Conservation (phyloP, 495 filamentous ascomycete species). For the Margaritispora aquatica region DNA sequence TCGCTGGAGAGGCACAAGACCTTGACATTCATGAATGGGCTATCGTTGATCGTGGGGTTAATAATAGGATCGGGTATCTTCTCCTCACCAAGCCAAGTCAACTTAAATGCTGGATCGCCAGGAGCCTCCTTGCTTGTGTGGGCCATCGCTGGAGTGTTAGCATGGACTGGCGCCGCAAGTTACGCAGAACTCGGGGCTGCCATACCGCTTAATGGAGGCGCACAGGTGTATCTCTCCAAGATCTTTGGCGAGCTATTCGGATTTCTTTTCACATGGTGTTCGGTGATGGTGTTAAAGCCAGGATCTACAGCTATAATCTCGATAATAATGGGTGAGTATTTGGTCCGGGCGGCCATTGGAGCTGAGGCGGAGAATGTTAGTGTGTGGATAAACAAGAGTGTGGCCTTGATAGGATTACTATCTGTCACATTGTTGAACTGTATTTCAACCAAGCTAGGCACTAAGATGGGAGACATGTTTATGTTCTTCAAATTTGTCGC, state of each 20-base stretch:
- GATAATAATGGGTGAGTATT: conserved; percentile 96
- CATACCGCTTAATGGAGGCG: conserved; percentile 90
- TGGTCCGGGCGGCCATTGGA: conserved; percentile 78
- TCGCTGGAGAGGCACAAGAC: conserved; percentile 93
- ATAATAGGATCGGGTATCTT: conserved; percentile 99
- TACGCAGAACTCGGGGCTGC: conserved; percentile 96
- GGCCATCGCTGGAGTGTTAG: conserved; percentile 81
- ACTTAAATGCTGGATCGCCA: conserved; percentile 84
- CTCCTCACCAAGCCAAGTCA: conserved; percentile 90
- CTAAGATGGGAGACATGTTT: conserved; percentile 77
- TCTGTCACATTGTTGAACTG: conserved; percentile 81
- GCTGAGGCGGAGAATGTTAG: conserved; percentile 70
- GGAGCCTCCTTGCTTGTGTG: conserved; percentile 87
- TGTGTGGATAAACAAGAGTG: conserved; percentile 85
- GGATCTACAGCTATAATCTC: conserved; percentile 90
- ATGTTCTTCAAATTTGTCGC: conserved; percentile 97
- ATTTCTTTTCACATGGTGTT: conserved; percentile 94
- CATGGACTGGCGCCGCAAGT: conserved; percentile 94
- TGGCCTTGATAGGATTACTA: conserved; percentile 71
- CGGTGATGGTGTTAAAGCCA: conserved; percentile 89
- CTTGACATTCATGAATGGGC: conserved; percentile 86
- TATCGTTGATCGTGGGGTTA: conserved; percentile 83
- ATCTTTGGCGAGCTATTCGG: conserved; percentile 91
- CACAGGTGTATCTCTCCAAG: conserved; percentile 89
- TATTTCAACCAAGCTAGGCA: conserved; percentile 81